These are phyloP conservation scores for Pistacia integerrima DNA, from an alignment of 345 rosid species.

Conservation along the genomic window DNA sequence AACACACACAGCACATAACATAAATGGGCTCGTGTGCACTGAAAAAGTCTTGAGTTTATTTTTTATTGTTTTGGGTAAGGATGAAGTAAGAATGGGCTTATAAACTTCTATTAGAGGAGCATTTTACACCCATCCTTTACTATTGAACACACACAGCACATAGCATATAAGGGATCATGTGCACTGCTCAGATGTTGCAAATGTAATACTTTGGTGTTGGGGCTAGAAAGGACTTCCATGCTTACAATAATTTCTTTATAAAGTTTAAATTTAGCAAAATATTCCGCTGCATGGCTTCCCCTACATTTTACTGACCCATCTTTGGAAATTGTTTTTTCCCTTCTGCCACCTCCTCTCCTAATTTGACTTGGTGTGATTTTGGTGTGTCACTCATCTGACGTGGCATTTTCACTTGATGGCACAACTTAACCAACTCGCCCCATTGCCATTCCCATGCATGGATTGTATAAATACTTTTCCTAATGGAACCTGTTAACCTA, in stretches of 20 bases:
- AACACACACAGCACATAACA: neutral
- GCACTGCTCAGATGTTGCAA: neutral
- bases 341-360: neutral
- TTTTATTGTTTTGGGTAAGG: neutral
- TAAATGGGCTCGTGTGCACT: neutral
- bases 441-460: neutral
- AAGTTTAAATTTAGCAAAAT: neutral
- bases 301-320: no score
- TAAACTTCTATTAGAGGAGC: neutral
- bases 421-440: neutral
- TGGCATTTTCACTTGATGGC: neutral
- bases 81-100: neutral
- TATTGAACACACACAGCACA: neutral
- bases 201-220: neutral
- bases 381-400: neutral
- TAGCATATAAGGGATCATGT: neutral
- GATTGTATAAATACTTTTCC: neutral
- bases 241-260: neutral
- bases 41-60: neutral
- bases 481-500: slow-evolving; percentile 5
- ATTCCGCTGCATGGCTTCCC: neutral
- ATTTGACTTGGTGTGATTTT: neutral
- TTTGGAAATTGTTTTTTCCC: neutral
- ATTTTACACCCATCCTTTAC: neutral
- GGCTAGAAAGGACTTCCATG: neutral